Conservation (phyloP, 2,329 filamentous ascomycete genomes). For the Fusarium pseudograminearum region DNA sequence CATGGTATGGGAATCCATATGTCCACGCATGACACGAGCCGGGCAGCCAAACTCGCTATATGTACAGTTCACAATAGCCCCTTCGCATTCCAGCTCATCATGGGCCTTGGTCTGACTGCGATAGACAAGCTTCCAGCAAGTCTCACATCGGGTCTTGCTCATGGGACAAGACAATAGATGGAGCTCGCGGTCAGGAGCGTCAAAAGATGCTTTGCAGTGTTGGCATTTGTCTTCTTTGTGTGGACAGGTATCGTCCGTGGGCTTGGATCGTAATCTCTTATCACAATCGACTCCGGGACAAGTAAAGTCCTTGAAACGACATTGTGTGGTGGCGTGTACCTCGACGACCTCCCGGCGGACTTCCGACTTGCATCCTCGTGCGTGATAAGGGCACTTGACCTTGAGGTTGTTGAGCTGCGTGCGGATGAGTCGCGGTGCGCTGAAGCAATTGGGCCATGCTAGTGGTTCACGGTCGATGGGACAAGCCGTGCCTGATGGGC, state of each 20-base stretch:
- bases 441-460: conserved; percentile 56
- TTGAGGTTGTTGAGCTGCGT: conserved; percentile 71
- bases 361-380: conserved; percentile 62
- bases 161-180: conserved; percentile 59
- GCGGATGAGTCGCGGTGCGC: conserved; percentile 61
- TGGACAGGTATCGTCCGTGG: conserved; percentile 65
- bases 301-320: conserved; percentile 66
- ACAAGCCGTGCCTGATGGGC: conserved; percentile 59
- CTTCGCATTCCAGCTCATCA: conserved; percentile 62
- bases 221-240: conserved; percentile 65
- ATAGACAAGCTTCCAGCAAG: conserved; percentile 61
- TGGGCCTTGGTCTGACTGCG: conserved; percentile 62
- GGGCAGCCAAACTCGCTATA: conserved; percentile 55
- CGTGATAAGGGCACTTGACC: conserved; percentile 68
- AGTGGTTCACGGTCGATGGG: conserved; percentile 68
- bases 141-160: conserved; percentile 61
- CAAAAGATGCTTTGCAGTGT: conserved; percentile 65
- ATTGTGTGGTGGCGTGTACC: conserved; percentile 68
- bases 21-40: conserved; percentile 50
- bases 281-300: conserved; percentile 67
- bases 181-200: conserved; percentile 57
- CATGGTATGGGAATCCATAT: conserved; percentile 60
- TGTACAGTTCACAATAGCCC: conserved; percentile 62
- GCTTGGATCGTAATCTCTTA: conserved; percentile 64
- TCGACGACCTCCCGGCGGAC: conserved; percentile 66